Conservation (phyloP, 1,284 basidiomycete genomes). For the Cystobasidium sp. region DNA sequence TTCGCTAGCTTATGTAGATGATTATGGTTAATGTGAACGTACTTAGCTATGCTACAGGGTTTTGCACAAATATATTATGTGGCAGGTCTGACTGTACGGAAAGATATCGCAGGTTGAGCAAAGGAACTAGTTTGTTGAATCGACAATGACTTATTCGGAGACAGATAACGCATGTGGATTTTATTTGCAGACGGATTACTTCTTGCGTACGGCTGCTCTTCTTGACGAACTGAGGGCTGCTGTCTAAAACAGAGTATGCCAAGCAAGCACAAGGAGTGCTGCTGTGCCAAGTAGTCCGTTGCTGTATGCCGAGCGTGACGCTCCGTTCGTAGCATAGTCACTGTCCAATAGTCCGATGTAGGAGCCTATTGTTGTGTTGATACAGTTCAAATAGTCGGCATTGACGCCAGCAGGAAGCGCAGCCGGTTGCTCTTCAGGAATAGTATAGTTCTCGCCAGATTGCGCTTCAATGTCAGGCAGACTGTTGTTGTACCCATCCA, state of each 20-base stretch:
- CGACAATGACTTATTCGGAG: no score
- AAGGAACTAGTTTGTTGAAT: no score
- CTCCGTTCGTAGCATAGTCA: constrained; percentile 36
- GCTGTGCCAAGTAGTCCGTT: constrained; percentile 5
- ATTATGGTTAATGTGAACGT: background rate
- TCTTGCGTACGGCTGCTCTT: no score
- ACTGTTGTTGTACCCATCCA: constrained; percentile 71
- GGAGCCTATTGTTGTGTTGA: constrained; percentile 66
- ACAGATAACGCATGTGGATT: no score
- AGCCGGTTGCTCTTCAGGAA: constrained; percentile 57
- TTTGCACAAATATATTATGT: no score
- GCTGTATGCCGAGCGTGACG: background rate
- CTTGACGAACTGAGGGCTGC: background rate
- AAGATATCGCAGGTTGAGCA: no score
- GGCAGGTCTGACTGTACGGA: no score
- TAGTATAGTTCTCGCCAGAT: constrained; percentile 56
- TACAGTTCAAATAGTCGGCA: constrained; percentile 61
- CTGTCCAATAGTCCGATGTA: constrained; percentile 42
- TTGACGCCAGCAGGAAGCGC: constrained; percentile 63
- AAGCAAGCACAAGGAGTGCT: constrained; percentile 5
- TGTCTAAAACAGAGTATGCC: constrained; percentile 9
- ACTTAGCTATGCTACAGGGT: background rate
- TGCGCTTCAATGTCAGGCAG: constrained; percentile 59
- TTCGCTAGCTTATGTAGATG: background rate
- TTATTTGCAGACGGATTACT: no score